phyloP scores from a whole-genome alignment of 192 early-diverging fungal species.

The Globomyces pollinis-pini region DNA sequence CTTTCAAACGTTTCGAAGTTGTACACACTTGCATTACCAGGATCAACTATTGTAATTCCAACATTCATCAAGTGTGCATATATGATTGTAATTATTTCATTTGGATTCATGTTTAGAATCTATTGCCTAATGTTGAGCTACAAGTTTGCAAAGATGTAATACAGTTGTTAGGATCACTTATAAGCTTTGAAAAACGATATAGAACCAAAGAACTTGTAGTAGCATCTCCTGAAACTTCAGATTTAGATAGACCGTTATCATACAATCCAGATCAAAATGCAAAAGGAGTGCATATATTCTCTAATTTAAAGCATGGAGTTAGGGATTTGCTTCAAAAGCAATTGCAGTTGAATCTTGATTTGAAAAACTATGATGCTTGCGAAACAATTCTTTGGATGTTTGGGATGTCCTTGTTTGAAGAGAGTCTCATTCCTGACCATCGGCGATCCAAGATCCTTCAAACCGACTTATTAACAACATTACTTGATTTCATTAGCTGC shows the following conservation, averaged over 20 bases:
- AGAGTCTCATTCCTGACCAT: not conserved
- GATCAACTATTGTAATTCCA: conserved; percentile 56
- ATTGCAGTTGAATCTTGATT: conserved; percentile 17
- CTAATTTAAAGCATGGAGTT: not conserved
- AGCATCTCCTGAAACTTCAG: not conserved
- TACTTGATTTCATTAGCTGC: conserved; percentile 62
- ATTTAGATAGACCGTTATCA: not conserved
- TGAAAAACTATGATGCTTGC: conserved; percentile 8
- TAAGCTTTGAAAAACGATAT: conserved; percentile 21
- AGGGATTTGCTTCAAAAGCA: conserved; percentile 14
- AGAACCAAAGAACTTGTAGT: no score
- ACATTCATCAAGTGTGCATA: conserved; percentile 55
- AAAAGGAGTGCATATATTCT: not conserved
- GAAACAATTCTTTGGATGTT: conserved; percentile 27
- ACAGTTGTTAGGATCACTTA: conserved; percentile 39
- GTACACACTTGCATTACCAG: conserved; percentile 62
- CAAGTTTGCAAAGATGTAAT: conserved; percentile 42
- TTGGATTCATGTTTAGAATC: not conserved
- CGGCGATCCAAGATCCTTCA: not conserved
- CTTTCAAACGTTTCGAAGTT: conserved; percentile 58
- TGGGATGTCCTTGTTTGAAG: conserved; percentile 26
- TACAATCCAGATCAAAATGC: not conserved
- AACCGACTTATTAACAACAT: conserved; percentile 52
- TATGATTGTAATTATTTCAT: conserved; percentile 51
- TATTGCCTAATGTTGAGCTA: conserved; percentile 23